Conservation (phyloP, 768 basidiomycete species). For the Tricholoma matsutake region DNA sequence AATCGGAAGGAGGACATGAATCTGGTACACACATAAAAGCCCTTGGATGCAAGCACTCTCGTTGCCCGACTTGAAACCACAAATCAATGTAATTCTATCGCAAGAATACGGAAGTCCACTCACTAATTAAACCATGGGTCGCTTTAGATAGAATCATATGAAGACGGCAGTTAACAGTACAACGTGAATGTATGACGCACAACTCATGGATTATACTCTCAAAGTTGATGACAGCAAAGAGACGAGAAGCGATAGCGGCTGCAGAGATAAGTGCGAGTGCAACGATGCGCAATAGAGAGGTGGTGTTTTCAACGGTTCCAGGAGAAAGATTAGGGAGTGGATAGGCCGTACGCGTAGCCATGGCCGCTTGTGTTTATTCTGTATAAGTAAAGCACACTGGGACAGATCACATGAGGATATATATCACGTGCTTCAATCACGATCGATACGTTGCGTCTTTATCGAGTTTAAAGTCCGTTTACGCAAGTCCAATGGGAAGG, state of each 20-base stretch:
- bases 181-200: slow-evolving; percentile 45
- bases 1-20: not conserved
- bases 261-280: slow-evolving; percentile 89
- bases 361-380: slow-evolving; percentile 41
- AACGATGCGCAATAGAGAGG: slow-evolving; percentile 86
- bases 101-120: slow-evolving; percentile 34
- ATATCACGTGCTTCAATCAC: no score
- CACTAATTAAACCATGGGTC: slow-evolving; percentile 99
- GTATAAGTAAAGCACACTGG: no score
- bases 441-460: no score
- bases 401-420: no score
- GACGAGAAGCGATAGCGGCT: slow-evolving; percentile 91
- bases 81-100: slow-evolving; percentile 8
- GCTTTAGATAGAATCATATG: slow-evolving; percentile 38
- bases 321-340: slow-evolving; percentile 72
- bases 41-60: slow-evolving; percentile 82
- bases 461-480: no score
- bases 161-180: not conserved
- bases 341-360: slow-evolving; percentile 76
- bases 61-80: slow-evolving; percentile 76
- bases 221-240: slow-evolving; percentile 97
- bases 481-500: no score
- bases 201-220: slow-evolving; percentile 99
- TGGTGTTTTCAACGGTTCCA: slow-evolving; percentile 78
- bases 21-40: slow-evolving; percentile 79